Percentiles rank a stretch among this genome's conserved stretches.
These are phyloP conservation scores for Phytophthora ohioensis DNA, from an alignment of 352 stramenopile species.

Conservation along the genomic window DNA sequence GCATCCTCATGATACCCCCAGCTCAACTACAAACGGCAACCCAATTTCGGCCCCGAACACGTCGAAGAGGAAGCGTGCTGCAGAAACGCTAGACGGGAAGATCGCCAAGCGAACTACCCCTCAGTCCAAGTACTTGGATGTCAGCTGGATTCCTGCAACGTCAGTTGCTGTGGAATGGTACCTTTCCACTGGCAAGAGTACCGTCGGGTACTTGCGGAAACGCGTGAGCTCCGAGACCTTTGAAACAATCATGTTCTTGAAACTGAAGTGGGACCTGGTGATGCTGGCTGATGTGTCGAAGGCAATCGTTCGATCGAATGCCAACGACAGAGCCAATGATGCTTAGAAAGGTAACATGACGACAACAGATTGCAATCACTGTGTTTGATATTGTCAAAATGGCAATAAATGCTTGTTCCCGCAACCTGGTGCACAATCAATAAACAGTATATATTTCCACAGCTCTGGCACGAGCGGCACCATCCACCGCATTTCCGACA, in stretches of 20 bases:
- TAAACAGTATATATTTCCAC: constrained; percentile 8
- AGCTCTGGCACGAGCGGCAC: background rate
- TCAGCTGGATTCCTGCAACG: constrained; percentile 8
- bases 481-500: too few relatives aligned
- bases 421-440: background rate
- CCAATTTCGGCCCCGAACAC: background rate
- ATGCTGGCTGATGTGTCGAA: background rate
- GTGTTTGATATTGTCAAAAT: background rate
- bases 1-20: too few relatives aligned
- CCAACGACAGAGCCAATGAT: background rate
- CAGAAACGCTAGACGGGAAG: background rate
- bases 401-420: constrained; percentile 6
- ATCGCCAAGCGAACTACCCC: background rate
- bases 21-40: too few relatives aligned
- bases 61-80: constrained; percentile 7
- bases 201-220: constrained; percentile 6
- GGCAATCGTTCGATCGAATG: background rate
- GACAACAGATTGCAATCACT: background rate
- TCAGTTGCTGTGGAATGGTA: constrained; percentile 8
- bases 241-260: constrained; percentile 8
- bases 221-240: background rate
- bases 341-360: background rate
- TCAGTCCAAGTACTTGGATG: constrained; percentile 9
- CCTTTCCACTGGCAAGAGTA: constrained; percentile 7
- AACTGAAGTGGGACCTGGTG: constrained; percentile 9